These are phyloP conservation scores for Chrysosporium keratinophilum DNA, from an alignment of 2,329 filamentous ascomycete species.

Conservation along the genomic window DNA sequence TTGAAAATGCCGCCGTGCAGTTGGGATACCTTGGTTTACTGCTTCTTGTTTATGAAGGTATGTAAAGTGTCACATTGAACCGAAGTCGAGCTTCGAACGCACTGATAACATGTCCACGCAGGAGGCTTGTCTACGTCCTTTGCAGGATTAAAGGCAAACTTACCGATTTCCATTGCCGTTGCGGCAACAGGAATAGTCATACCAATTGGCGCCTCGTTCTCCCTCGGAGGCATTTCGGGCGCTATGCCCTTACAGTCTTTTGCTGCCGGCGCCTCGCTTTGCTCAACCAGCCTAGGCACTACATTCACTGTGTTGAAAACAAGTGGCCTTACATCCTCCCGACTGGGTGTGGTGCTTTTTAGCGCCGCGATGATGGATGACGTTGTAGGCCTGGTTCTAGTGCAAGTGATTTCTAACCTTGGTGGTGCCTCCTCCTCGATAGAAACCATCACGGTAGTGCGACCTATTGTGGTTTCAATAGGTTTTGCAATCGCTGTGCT, in stretches of 20 bases:
- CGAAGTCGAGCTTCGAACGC: not conserved
- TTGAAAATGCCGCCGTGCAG: constrained; percentile 49
- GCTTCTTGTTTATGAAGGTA: constrained; percentile 57
- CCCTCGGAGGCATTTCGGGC: constrained; percentile 41
- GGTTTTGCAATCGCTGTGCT: constrained; percentile 16
- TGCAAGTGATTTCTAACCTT: constrained; percentile 61
- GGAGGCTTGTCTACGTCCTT: constrained; percentile 47
- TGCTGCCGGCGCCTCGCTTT: constrained; percentile 61
- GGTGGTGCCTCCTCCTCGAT: constrained; percentile 17
- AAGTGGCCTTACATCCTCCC: constrained; percentile 45
- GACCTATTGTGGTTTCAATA: constrained; percentile 36
- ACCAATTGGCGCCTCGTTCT: constrained; percentile 58
- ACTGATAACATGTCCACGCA: constrained; percentile 1
- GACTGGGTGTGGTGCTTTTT: constrained; percentile 53
- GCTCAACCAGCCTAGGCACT: constrained; percentile 64
- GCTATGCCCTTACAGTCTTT: constrained; percentile 53
- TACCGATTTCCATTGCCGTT: constrained; percentile 50
- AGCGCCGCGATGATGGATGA: constrained; percentile 76
- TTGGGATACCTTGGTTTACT: constrained; percentile 66
- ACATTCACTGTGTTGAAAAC: constrained; percentile 56
- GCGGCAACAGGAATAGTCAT: constrained; percentile 55
- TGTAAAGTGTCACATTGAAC: constrained; percentile 20
- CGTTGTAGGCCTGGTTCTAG: constrained; percentile 65
- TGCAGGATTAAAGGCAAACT: constrained; percentile 47
- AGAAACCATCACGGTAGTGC: constrained; percentile 37